phyloP scores from a whole-genome alignment of 495 filamentous ascomycete genomes.

The Aspergillus ostianus region DNA sequence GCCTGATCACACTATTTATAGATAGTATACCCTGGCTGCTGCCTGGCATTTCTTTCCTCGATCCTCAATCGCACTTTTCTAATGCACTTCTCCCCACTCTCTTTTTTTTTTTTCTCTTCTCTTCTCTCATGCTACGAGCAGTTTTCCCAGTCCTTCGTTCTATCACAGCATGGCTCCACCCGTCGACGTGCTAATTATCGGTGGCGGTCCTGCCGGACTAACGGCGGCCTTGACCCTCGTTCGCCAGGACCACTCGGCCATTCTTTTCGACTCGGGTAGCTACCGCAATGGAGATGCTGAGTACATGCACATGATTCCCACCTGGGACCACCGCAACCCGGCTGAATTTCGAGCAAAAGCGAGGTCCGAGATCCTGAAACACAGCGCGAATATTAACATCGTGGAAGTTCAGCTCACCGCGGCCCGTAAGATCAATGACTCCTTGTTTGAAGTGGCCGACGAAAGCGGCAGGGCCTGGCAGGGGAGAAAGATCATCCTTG shows the following conservation, averaged over 20 bases:
- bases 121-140: no score
- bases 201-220: background rate
- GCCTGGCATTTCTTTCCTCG: no score
- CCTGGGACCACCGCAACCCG: background rate
- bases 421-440: background rate
- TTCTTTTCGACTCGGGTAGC: background rate
- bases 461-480: background rate
- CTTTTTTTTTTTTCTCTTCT: no score
- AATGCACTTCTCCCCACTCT: no score
- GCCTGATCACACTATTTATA: no score
- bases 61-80: no score
- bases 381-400: background rate
- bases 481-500: slow-evolving; percentile 46
- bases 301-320: background rate
- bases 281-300: background rate
- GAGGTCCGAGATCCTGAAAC: background rate
- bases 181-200: background rate
- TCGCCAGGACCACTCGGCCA: background rate
- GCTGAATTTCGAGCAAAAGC: background rate
- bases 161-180: no score
- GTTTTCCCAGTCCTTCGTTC: no score
- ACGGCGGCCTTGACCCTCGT: slow-evolving; percentile 12
- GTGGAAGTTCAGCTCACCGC: background rate
- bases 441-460: background rate
- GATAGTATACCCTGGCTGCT: no score